These are phyloP conservation scores for Zarea fungicola DNA, from an alignment of 2,329 filamentous ascomycete species.

Conservation along the genomic window DNA sequence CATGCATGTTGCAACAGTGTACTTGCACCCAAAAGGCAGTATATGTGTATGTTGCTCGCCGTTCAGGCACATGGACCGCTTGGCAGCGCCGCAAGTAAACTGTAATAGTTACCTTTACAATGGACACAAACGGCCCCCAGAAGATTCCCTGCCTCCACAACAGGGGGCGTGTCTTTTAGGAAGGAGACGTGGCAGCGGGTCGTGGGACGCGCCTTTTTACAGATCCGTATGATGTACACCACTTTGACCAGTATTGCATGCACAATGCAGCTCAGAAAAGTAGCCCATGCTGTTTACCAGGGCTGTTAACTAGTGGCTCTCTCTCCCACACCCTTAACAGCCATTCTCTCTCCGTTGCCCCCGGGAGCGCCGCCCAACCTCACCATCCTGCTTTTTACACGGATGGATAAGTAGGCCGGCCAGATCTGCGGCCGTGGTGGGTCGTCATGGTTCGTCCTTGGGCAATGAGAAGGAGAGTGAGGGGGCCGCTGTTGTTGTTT, in stretches of 20 bases:
- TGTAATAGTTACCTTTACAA: constrained; percentile 1
- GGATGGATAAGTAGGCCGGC: constrained; percentile 21
- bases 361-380: constrained; percentile 10
- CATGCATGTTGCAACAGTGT: neutral
- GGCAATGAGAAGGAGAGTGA: neutral
- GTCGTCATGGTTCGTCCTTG: constrained; percentile 33
- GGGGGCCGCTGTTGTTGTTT: constrained; percentile 8
- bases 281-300: constrained; percentile 24
- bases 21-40: constrained; percentile 1
- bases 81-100: constrained; percentile 3
- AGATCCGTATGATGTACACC: constrained; percentile 12
- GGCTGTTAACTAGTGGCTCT: constrained; percentile 17
- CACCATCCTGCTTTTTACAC: neutral
- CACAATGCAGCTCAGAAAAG: constrained; percentile 17
- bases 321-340: neutral
- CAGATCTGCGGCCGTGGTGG: constrained; percentile 38
- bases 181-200: constrained; percentile 13
- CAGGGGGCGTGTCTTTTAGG: constrained; percentile 3
- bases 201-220: constrained; percentile 11
- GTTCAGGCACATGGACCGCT: constrained; percentile 1
- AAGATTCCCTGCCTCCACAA: constrained; percentile 1
- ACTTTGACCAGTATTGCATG: constrained; percentile 14
- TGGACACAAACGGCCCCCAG: neutral
- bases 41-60: neutral
- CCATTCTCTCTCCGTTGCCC: constrained; percentile 3